A percentile compares a stretch with the other conserved stretches of the same genome.
phyloP scores from a whole-genome alignment of 2,329 filamentous ascomycete species.

The Akanthomyces lecanii region DNA sequence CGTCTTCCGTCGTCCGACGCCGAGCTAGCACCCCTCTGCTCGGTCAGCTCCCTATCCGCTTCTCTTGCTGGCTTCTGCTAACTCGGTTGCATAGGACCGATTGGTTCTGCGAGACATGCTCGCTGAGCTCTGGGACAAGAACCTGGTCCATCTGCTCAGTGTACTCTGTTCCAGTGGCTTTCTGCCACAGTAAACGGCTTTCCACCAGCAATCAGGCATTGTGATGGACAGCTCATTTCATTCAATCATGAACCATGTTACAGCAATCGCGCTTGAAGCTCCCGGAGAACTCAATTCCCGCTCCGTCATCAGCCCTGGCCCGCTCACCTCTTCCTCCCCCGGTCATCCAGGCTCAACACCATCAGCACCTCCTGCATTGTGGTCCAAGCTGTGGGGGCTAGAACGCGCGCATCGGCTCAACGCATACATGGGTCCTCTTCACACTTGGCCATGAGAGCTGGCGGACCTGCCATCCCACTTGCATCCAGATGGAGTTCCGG shows the following conservation, averaged over 20 bases:
- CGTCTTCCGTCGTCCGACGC: neutral
- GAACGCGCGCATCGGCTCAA: conserved; percentile 7
- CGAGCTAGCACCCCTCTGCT: neutral
- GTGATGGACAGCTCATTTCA: neutral
- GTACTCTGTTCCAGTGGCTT: neutral
- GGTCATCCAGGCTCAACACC: neutral
- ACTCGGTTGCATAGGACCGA: neutral
- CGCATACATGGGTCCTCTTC: conserved; percentile 1
- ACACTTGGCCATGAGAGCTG: neutral
- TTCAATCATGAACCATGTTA: neutral
- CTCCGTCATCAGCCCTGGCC: neutral
- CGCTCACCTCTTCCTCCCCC: neutral
- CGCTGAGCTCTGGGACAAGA: neutral
- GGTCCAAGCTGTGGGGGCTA: conserved; percentile 13
- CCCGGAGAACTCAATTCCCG: neutral
- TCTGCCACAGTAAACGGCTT: neutral
- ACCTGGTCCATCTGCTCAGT: neutral
- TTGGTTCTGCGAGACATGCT: neutral
- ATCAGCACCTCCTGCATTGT: neutral
- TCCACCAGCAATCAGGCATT: neutral
- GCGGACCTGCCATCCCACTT: conserved; percentile 2
- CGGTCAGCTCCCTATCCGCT: neutral
- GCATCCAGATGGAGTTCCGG: neutral
- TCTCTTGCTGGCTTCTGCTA: neutral
- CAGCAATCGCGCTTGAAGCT: neutral